Evolutionary conservation across 352 stramenopile genomes (phyloP).

Genomic region (Pilasporangium apinafurcum): DNA sequence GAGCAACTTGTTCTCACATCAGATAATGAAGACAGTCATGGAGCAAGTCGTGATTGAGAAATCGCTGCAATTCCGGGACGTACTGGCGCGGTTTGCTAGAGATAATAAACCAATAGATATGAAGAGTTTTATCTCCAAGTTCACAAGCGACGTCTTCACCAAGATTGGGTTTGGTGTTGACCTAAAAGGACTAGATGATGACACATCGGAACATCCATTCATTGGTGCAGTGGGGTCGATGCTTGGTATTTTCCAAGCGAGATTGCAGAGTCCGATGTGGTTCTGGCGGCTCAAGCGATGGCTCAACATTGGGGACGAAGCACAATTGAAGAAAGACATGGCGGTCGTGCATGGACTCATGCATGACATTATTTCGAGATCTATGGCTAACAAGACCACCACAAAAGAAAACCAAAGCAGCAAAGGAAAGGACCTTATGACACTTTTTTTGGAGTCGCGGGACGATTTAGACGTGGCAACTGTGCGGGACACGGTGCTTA

Average conservation of each 20-base stretch:
- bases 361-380: conserved; percentile 22
- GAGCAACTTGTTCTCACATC: conserved; percentile 37
- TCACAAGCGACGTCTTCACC: conserved; percentile 58
- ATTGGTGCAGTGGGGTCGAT: too few species aligned
- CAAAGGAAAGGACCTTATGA: conserved; percentile 29
- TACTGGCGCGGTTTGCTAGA: too few species aligned
- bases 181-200: conserved; percentile 20
- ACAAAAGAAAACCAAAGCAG: too few species aligned
- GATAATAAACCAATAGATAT: too few species aligned
- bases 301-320: conserved; percentile 23
- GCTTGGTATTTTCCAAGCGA: too few species aligned
- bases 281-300: conserved; percentile 33
- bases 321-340: conserved; percentile 20
- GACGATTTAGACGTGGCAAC: conserved; percentile 1
- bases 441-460: conserved; percentile 35
- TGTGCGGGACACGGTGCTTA: conserved; percentile 73
- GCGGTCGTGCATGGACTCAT: conserved; percentile 22
- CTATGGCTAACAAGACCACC: conserved; percentile 12
- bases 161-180: conserved; percentile 46
- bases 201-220: too few species aligned
- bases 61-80: too few species aligned
- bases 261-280: conserved; percentile 20
- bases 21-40: conserved; percentile 31
- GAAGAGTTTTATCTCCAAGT: conserved; percentile 40
- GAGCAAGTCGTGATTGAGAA: too few species aligned